Percentiles rank a stretch among this genome's conserved stretches.
phyloP scores from a whole-genome alignment of 2,329 filamentous ascomycete genomes.

The Neopestalotiopsis sp. region DNA sequence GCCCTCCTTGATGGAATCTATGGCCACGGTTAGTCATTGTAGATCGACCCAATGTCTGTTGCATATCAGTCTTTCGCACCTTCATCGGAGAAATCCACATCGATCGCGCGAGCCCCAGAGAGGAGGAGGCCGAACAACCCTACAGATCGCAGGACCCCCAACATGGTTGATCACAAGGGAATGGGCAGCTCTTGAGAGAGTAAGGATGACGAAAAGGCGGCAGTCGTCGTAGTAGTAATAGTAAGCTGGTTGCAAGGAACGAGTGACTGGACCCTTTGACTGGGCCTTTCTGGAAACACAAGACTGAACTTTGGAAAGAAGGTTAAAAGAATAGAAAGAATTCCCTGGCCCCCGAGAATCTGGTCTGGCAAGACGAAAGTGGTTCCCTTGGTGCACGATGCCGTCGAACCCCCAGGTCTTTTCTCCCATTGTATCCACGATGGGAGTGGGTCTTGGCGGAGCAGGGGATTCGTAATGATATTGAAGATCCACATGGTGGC shows the following conservation, averaged over 20 bases:
- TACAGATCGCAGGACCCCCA: conserved; percentile 6
- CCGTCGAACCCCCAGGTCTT: background rate
- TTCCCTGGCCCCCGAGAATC: background rate
- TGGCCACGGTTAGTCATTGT: background rate
- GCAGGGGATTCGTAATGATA: conserved; percentile 17
- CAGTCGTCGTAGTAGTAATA: background rate
- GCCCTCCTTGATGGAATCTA: conserved; percentile 32
- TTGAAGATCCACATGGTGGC: conserved; percentile 15
- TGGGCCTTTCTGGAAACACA: background rate
- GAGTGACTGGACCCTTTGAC: conserved; percentile 4
- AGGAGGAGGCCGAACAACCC: conserved; percentile 16
- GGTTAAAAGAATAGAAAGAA: conserved; percentile 8
- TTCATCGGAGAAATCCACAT: conserved; percentile 8
- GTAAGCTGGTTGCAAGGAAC: conserved; percentile 12
- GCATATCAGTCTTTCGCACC: background rate
- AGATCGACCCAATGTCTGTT: background rate
- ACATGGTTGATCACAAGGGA: conserved; percentile 6
- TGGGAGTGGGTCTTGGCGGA: conserved; percentile 12
- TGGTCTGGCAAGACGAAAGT: background rate
- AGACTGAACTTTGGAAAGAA: background rate
- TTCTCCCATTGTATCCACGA: conserved; percentile 11
- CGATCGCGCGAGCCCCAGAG: conserved; percentile 4
- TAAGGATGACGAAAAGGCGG: background rate
- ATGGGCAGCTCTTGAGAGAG: background rate
- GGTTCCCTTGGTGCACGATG: background rate